Base-by-base conservation (phyloP, 2,329 filamentous ascomycete genomes). In the Drechslerella stenobrocha region DNA sequence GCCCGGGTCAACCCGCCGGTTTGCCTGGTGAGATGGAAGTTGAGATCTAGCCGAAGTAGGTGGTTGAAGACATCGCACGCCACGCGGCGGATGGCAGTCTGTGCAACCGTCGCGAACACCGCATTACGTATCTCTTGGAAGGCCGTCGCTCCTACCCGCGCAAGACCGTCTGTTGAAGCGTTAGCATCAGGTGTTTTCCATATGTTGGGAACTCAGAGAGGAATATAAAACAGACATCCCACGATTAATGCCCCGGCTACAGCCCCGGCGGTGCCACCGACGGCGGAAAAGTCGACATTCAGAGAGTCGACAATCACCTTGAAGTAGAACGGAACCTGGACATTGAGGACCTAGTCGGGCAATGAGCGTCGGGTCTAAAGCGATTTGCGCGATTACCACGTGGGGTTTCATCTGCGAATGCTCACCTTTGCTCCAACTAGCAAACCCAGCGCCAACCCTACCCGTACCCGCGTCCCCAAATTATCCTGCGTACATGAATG, bases 281-380 rank as follows among this genome's bases (percentile, higher is more conserved):
- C 79, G 13, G 87, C 82, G n/a, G 84, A 83, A 75, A 96, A 86
- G 76, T 98, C 93, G 72, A 98, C 83, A 76, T 98, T 98, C 90
- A 98, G 96, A 18, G 89, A 86, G 77, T 98, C 95, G 40, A 98
- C 89, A 71, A 98, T 97, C 77, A 80, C 91, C 81, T 97, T 97
- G 81, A 98, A 98, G 80, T 96, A 98, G 76, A 98, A 98, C 0
- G 93, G 93, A 46, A 98, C 90, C 79, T 98, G 90, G 13, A 98
- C 93, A 76, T 97, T 98, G 74, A 98, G 81, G 48, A 95, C 76
- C 82, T 81, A 75, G 30, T 18, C 18, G 11, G 28, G 37, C 47
- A 55, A 60, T 42, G 52, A 66, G 74, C 48, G 74, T 70, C 58
- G 64, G 47, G 23, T 23, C 46, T 26, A 32, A 11, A 30, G 42